Evolutionary conservation across 306 rosid genomes (phyloP), one percentile per base, ranked within the genome.

Genomic region (Crataegus laevigata): DNA sequence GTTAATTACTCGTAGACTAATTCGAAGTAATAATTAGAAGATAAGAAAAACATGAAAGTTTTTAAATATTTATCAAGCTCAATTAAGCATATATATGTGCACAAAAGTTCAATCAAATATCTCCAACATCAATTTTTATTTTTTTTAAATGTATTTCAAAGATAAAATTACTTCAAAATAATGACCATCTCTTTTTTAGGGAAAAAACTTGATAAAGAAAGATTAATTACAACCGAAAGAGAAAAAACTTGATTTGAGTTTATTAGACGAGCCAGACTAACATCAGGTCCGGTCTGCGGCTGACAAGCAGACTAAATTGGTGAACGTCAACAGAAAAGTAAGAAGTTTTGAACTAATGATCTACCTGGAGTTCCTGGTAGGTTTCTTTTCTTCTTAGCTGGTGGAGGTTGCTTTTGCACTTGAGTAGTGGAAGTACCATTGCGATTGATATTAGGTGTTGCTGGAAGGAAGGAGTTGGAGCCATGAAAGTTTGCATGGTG

Each of bases 321-420:
- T n/a, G 61, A 55, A 55, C 13, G 8, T 61, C 34, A 61, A n/a
- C 63, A 10, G 17, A 61, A 28, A 61, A 28, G 66, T 12, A 58
- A 24, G 29, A 61, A 63, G 24, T 17, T 30, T 30, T 30, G 24
- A 63, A 28, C 15, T 63, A 5, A 21, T 54, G 9, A 25, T 3
- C 0, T 47, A 93, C 98, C 98, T 80, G 98, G 98, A 77, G 84
- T 93, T 84, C 98, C 98, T 32, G 98, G 97, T 63, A 87, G 88
- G 87, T 81, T 93, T 70, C 98, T 85, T 78, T 88, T 93, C 87
- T 75, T 93, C 91, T 89, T 93, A 64, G 69, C 67, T 40, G 88
- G 78, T 60, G 86, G 84, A 65, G 84, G 82, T n/a, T 79, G 83
- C 19, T 79, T 63, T 63, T 30, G 77, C 43, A 77, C 82, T 34